These are phyloP conservation scores for Suillus cothurnatus DNA, from an alignment of 768 basidiomycete genomes.

Conservation along the genomic window DNA sequence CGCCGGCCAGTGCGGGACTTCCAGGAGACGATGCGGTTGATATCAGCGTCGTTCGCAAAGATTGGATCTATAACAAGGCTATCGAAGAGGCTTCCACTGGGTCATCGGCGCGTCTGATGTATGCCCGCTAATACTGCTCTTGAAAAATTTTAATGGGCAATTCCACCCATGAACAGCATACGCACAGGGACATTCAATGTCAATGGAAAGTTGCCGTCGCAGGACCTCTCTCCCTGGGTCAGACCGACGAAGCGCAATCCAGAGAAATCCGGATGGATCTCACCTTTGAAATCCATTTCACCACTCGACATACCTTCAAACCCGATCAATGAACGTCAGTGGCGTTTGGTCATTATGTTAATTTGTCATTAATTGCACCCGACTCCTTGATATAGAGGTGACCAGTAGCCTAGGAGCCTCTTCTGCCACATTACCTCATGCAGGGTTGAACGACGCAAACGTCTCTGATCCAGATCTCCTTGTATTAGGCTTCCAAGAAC, in stretches of 20 bases:
- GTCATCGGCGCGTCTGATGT: slow-evolving; percentile 29
- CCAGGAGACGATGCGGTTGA: slow-evolving; percentile 64
- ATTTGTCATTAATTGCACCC: not conserved
- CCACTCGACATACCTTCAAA: slow-evolving; percentile 33
- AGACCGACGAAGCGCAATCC: slow-evolving; percentile 21
- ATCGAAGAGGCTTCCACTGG: slow-evolving; percentile 29
- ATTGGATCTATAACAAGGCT: slow-evolving; percentile 59
- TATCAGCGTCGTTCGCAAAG: slow-evolving; percentile 57
- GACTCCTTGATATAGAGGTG: slow-evolving; percentile 15
- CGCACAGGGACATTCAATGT: slow-evolving; percentile 86
- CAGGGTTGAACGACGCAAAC: slow-evolving; percentile 16
- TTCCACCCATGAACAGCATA: slow-evolving; percentile 41
- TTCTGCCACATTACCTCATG: slow-evolving; percentile 10
- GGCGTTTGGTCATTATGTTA: not conserved
- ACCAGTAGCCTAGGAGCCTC: slow-evolving; percentile 4
- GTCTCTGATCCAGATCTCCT: slow-evolving; percentile 63
- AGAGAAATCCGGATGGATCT: slow-evolving; percentile 27
- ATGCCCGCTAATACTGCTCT: not conserved
- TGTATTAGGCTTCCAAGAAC: slow-evolving; percentile 79
- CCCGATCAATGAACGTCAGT: slow-evolving; percentile 26
- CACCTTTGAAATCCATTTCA: slow-evolving; percentile 38
- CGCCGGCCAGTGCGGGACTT: slow-evolving; percentile 60
- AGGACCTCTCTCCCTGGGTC: slow-evolving; percentile 72
- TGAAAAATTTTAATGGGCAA: slow-evolving; percentile 6
- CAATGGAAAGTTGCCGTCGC: slow-evolving; percentile 73